A percentile compares a stretch with the other conserved stretches of the same genome.
Conservation (phyloP, 2,329 filamentous ascomycete species). For the Apiospora phragmitis region DNA sequence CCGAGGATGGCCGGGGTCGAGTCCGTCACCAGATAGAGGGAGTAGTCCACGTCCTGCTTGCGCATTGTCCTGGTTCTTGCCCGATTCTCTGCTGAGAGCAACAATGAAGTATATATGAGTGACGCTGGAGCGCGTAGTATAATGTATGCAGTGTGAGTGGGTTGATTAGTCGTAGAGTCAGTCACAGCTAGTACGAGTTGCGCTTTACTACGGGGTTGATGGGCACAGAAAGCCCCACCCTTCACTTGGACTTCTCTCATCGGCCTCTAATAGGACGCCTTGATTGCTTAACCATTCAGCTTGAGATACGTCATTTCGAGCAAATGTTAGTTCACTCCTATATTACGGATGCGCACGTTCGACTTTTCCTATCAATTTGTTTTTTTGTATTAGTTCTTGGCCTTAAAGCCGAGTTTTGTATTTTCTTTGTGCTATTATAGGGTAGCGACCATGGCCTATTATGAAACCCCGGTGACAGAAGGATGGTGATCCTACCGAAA, state of each 20-base stretch:
- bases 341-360: not conserved
- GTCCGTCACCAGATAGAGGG: slow-evolving; percentile 89
- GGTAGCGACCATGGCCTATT: not conserved
- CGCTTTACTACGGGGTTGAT: not conserved
- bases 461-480: not conserved
- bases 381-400: not conserved
- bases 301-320: not conserved
- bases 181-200: not conserved
- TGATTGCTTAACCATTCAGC: not conserved
- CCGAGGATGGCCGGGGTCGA: slow-evolving; percentile 84
- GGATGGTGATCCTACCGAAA: not conserved
- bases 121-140: not conserved
- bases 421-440: not conserved
- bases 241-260: not conserved
- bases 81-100: not conserved
- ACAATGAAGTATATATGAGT: not conserved
- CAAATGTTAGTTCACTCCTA: not conserved
- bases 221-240: not conserved
- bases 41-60: slow-evolving; percentile 64
- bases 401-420: not conserved
- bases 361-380: not conserved
- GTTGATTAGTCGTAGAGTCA: not conserved
- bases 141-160: not conserved
- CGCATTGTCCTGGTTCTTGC: slow-evolving; percentile 26
- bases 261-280: not conserved